Evolutionary conservation across 2,329 filamentous ascomycete genomes (phyloP), one percentile per base, ranked within the genome.

Genomic region (Diaporthe sp.): DNA sequence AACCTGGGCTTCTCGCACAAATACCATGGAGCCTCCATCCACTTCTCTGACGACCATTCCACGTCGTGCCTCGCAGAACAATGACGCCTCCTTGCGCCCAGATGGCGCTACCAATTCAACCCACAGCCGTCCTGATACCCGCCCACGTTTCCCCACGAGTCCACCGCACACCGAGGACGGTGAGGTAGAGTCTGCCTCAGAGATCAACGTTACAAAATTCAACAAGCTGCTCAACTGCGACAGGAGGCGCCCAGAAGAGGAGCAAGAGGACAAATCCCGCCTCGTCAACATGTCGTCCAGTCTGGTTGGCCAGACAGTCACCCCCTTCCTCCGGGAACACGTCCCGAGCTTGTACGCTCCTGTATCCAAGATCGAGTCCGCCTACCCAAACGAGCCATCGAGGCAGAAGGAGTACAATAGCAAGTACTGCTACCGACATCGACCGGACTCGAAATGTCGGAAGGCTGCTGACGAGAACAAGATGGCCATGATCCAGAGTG

Each of bases 371-470:
- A 69, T 77, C 55, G 76, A 77, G 17, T 37, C 74, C 9, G 85
- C 86, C 10, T 87, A 88, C 75, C 84, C 85, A 71, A 82, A 85
- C 53, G 82, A 85, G 77, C 90, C 89, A 49, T 72, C 58, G 69
- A 42, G 62, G 44, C 73, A 75, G 34, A 73, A 73, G n/a, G 72
- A 73, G 73, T 75, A 72, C 73, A 98, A 96, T 83, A 97, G 95
- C 79, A 97, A 94, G 83, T 98, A 94, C 86, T 99, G 97, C 86
- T 99, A 99, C 84, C 93, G 97, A 74, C 97, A 99, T 84, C 90
- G 94, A 72, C 97, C 97, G 2, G 97, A 98, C 84, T 92, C 96
- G 72, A 98, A 98, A 86, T 99, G 97, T 85, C 90, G 96, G 77
- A 92, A 95, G 76, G 95, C 97, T 77, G 96, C 95, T 75, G 96